phyloP scores from a whole-genome alignment of 2,329 filamentous ascomycete genomes.

The Colletotrichum horii region DNA sequence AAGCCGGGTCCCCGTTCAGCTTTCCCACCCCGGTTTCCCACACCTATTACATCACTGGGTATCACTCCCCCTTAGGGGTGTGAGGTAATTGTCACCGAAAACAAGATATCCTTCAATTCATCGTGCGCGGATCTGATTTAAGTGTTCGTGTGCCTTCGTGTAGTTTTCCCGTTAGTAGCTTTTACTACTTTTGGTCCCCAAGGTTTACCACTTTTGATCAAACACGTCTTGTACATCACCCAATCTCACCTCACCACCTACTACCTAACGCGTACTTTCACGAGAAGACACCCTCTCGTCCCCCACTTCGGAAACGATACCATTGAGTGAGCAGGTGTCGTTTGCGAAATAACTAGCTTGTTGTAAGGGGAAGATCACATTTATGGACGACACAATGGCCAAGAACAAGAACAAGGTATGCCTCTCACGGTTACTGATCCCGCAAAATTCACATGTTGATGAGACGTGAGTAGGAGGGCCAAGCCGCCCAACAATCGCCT shows the following conservation, averaged over 20 bases:
- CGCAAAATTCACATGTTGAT: not conserved
- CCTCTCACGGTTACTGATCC: too few species aligned
- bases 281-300: not conserved
- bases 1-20: not conserved
- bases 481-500: not conserved
- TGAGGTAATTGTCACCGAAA: conserved; percentile 11
- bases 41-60: conserved; percentile 18
- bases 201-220: not conserved
- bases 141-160: not conserved
- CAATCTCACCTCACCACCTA: not conserved
- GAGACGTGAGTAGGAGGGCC: not conserved
- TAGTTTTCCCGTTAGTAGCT: not conserved
- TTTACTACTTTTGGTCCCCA: not conserved
- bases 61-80: conserved; percentile 3
- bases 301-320: not conserved
- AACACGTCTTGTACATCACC: not conserved
- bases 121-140: conserved; percentile 5
- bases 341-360: not conserved
- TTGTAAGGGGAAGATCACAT: not conserved
- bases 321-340: not conserved
- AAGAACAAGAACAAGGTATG: conserved; percentile 22
- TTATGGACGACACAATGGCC: conserved; percentile 20
- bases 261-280: not conserved
- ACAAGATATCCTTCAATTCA: not conserved
- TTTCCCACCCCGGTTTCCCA: not conserved